These are phyloP conservation scores for Stachybotrys chartarum DNA, from an alignment of 2,329 filamentous ascomycete species.

Conservation along the genomic window DNA sequence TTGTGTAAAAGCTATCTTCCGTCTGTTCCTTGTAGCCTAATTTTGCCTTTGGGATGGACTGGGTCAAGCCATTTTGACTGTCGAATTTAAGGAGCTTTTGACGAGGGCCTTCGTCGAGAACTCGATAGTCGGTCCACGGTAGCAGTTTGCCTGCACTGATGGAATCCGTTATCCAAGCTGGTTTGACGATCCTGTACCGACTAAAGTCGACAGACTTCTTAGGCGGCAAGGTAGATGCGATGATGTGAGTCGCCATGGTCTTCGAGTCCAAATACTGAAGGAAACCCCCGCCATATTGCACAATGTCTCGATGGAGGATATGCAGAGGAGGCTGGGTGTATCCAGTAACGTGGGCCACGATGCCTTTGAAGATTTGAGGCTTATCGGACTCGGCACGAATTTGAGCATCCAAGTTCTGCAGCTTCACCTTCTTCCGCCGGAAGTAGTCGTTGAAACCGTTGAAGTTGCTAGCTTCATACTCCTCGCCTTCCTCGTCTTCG, in stretches of 20 bases:
- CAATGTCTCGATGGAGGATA: slow-evolving; percentile 78
- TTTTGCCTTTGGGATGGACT: slow-evolving; percentile 49
- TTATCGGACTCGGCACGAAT: slow-evolving; percentile 64
- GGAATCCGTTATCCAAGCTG: slow-evolving; percentile 89
- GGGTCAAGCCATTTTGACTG: slow-evolving; percentile 57
- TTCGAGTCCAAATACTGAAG: slow-evolving; percentile 93
- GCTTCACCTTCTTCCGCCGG: slow-evolving; percentile 89
- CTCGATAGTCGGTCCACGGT: slow-evolving; percentile 78
- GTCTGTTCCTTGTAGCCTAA: slow-evolving; percentile 75
- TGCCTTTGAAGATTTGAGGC: slow-evolving; percentile 80
- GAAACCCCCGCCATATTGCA: slow-evolving; percentile 89
- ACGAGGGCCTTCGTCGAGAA: slow-evolving; percentile 74
- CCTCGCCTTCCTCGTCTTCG: slow-evolving; percentile 75
- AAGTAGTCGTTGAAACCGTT: slow-evolving; percentile 91
- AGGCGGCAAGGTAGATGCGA: slow-evolving; percentile 80
- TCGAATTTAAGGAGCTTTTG: slow-evolving; percentile 68
- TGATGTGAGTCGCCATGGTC: slow-evolving; percentile 91
- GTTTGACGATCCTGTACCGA: slow-evolving; percentile 86
- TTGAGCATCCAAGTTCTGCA: slow-evolving; percentile 88
- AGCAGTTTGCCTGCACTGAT: slow-evolving; percentile 72
- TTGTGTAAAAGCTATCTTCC: slow-evolving; percentile 74
- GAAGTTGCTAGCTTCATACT: slow-evolving; percentile 82
- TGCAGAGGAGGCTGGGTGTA: slow-evolving; percentile 93
- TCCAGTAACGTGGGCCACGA: slow-evolving; percentile 88
- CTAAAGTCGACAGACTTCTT: slow-evolving; percentile 89